Conservation (phyloP, 768 basidiomycete genomes). For the Termitomyces sp. region DNA sequence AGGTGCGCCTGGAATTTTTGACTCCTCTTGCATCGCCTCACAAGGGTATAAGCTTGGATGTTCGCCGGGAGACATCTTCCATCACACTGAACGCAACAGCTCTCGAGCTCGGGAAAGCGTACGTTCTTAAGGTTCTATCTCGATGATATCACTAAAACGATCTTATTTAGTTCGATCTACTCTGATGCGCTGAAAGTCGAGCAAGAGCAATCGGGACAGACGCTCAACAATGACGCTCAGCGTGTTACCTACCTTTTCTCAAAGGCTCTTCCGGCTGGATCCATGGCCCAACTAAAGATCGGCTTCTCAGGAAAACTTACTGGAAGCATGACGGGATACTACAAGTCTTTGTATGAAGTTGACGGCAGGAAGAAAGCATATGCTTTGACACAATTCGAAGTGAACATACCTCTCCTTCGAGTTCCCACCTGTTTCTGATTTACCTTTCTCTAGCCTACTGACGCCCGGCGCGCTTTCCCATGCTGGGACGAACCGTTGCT, state of each 20-base stretch:
- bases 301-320: constrained; percentile 67
- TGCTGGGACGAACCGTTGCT: constrained; percentile 93
- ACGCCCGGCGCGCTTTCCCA: constrained; percentile 78
- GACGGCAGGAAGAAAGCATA: constrained; percentile 65
- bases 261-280: constrained; percentile 55
- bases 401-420: constrained; percentile 17
- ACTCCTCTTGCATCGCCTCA: not conserved
- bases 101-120: constrained; percentile 54
- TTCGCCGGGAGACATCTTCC: constrained; percentile 55
- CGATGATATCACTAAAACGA: not conserved
- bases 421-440: constrained; percentile 1
- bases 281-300: constrained; percentile 68
- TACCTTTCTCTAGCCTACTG: constrained; percentile 62
- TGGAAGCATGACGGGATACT: constrained; percentile 79
- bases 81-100: constrained; percentile 65
- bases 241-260: constrained; percentile 61
- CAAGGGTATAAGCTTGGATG: constrained; percentile 48
- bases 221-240: constrained; percentile 59
- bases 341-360: constrained; percentile 61
- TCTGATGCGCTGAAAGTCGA: constrained; percentile 50
- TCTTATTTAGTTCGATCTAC: constrained; percentile 36
- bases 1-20: constrained; percentile 38
- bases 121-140: constrained; percentile 15
- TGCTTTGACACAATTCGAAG: constrained; percentile 89
- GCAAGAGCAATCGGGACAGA: constrained; percentile 40